Base-by-base conservation (phyloP, 306 rosid species). In the Acmispon strigosus region DNA sequence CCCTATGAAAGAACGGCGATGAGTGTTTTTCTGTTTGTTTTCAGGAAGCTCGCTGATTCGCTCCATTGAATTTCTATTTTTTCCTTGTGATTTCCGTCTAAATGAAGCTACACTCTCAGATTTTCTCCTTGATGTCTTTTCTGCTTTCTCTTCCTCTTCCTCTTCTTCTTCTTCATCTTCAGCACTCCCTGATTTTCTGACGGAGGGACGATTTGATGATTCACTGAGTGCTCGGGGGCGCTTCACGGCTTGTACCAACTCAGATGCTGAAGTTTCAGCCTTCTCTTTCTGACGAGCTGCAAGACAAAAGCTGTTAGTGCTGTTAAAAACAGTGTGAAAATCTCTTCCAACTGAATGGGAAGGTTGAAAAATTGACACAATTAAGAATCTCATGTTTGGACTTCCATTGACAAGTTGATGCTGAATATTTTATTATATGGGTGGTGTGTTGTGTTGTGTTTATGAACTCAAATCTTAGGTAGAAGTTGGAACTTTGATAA, bases 261-360 rank as follows among this genome's bases (percentile, higher is more conserved):
- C 99, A 36, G 89, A 41, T 36, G 77, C 96, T 51, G 97, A 82
- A 54, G 76, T 81, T 52, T 81, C 45, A 27, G 99, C 97, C 81
- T 70, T 82, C 78, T 94, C 99, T 76, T 87, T 89, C 78, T 91
- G 95, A 32, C 99, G 96, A 39, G 97, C 99, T 94, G 92, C 86
- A 86, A 41, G 29, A 52, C 0, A 65, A 58, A 59, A 69, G 19
- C 56, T 47, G 32, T 76, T 57, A 76, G 68, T 73, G 42, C 19
- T 22, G 78, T 70, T 58, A 53, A 19, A 49, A 15, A 10, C 15
- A 54, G 20, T 22, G 4, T 10, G 1, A 49, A 8, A 53, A 55
- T 39, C 6, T 62, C 54, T 27, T 44, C 7, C 58, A 65, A 58
- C 12, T 39, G 29, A 22, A 62, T 18, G 39, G 18, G 13, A 43